Base-by-base conservation (phyloP, 352 stramenopile genomes). In the Pythium guiyangense region DNA sequence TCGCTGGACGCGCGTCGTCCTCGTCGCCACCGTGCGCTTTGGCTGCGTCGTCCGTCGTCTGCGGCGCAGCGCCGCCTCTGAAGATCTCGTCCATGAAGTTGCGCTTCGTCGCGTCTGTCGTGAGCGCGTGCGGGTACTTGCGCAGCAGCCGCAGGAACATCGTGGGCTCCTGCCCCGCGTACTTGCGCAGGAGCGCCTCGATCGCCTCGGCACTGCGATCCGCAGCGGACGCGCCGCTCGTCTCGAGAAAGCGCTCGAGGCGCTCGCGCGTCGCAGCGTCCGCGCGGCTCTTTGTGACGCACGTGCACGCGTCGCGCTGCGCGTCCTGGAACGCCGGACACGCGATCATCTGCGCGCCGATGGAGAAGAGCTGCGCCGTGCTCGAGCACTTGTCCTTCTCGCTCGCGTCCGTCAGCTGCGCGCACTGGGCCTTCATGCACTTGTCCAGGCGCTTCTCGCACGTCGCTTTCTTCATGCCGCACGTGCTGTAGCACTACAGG, bases 401-500 rank as follows among this genome's bases (percentile, higher is more conserved):
- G n/a, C 25, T n/a, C 10, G 48, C 25, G 15, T 65, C 54, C 6
- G 44, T 49, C 9, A 62, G 37, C 42, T 34, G 48, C 20, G 56
- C 73, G 62, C 83, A 92, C 46, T 67, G 76, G 29, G 61, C 62
- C 44, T 71, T 79, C 78, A 92, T 86, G 63, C 83, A 92, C 59
- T 88, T 90, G 43, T 83, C 69, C 44, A 92, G 49, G 0, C 77
- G 72, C 54, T 79, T 84, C 59, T 92, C 83, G 50, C 83, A 92
- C 49, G 67, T 72, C 47, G 51, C 48, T 51, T 92, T 92, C 47
- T 80, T 72, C 66, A 92, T 90, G 22, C 83, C 83, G 31, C 83
- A 92, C n/a, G 62, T 70, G 59, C 79, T 87, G 66, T 92, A 92
- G 63, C 83, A 92, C 79, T 92, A n/a, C n/a, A n/a, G n/a, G n/a